These are phyloP conservation scores for Hapsidospora chrysogenum DNA, from an alignment of 495 filamentous ascomycete genomes.

Conservation along the genomic window DNA sequence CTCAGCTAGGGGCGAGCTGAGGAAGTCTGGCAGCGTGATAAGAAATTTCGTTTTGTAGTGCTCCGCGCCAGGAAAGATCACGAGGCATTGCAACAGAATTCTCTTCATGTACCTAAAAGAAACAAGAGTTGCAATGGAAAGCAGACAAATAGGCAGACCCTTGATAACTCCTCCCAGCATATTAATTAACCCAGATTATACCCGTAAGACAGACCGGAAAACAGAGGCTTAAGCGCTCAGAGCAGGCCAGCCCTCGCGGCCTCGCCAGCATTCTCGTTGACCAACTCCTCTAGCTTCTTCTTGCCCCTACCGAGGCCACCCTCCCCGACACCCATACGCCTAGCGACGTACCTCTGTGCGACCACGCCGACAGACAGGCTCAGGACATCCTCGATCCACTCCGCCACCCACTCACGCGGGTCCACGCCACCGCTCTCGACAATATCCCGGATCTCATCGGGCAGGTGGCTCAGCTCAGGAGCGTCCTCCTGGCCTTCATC, in stretches of 20 bases:
- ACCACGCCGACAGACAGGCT: constrained; percentile 64
- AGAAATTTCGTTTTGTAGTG: neutral
- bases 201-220: too few relatives aligned
- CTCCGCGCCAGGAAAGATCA: too few relatives aligned
- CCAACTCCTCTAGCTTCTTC: constrained; percentile 48
- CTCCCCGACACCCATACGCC: constrained; percentile 90
- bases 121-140: too few relatives aligned
- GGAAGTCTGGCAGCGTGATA: constrained; percentile 6
- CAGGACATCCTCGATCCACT: constrained; percentile 92
- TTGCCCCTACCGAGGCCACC: constrained; percentile 67
- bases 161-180: too few relatives aligned
- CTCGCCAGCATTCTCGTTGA: constrained; percentile 50
- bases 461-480: constrained; percentile 35
- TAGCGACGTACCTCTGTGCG: constrained; percentile 91
- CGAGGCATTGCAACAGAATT: too few relatives aligned
- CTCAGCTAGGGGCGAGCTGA: constrained; percentile 42
- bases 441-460: constrained; percentile 76
- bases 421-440: constrained; percentile 81
- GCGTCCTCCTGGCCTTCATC: constrained; percentile 16
- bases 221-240: too few relatives aligned
- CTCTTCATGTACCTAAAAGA: too few relatives aligned
- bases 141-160: too few relatives aligned
- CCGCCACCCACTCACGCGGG: constrained; percentile 89
- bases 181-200: too few relatives aligned
- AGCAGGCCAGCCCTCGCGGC: constrained; percentile 54